A percentile compares a stretch with the other conserved stretches of the same genome.
Evolutionary conservation across 78 protist genomes (phyloP).

Genomic region (Speleostelium caveatum): DNA sequence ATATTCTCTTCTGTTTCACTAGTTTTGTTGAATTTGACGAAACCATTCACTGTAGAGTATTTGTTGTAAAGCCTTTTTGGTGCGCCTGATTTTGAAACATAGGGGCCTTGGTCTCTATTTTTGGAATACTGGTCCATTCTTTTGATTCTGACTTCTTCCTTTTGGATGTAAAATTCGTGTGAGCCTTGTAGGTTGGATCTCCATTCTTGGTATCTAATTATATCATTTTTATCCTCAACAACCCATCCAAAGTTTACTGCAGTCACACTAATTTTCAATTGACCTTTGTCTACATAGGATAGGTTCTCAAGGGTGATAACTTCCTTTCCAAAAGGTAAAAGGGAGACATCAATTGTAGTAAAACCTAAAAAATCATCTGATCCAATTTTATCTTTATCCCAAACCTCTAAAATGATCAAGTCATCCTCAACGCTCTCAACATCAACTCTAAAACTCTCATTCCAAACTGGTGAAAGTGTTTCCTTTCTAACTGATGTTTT

Average conservation of each 20-base stretch:
- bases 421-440: conserved; percentile 3
- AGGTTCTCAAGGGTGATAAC: conserved; percentile 17
- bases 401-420: conserved; percentile 19
- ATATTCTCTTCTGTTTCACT: not conserved
- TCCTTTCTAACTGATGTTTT: not conserved
- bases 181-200: conserved; percentile 4
- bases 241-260: conserved; percentile 18
- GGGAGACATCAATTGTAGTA: conserved; percentile 36
- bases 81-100: not conserved
- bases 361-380: conserved; percentile 48
- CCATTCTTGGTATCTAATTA: conserved; percentile 1
- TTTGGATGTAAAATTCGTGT: not conserved
- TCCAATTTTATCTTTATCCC: conserved; percentile 46
- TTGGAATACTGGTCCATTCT: not conserved
- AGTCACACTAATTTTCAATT: conserved; percentile 6
- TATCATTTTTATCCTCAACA: conserved; percentile 4
- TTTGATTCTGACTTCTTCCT: not conserved
- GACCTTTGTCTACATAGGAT: not conserved
- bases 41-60: not conserved
- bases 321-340: conserved; percentile 33
- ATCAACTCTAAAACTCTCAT: not conserved
- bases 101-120: not conserved
- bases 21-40: not conserved
- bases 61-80: too few species aligned
- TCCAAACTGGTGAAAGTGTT: conserved; percentile 25